These are phyloP conservation scores for Thalassiosira mediterranea DNA, from an alignment of 352 stramenopile species.

Conservation along the genomic window DNA sequence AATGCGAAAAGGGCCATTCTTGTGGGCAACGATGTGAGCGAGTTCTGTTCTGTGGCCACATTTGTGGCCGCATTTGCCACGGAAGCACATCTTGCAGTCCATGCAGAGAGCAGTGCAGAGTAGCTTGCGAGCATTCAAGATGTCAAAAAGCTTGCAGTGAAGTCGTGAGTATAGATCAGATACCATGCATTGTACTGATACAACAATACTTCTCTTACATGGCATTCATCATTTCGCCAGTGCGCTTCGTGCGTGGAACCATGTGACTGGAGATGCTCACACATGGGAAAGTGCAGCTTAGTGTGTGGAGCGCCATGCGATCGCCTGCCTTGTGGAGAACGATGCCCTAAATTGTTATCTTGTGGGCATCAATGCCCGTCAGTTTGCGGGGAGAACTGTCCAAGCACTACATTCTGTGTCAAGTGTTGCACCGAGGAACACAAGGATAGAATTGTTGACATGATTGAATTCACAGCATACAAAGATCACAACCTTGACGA, in stretches of 20 bases:
- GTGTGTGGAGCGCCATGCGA: conserved; percentile 79
- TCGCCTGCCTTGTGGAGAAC: conserved; percentile 54
- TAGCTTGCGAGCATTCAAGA: conserved; percentile 79
- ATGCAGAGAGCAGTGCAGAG: conserved; percentile 73
- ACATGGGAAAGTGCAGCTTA: conserved; percentile 74
- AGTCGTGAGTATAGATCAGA: conserved; percentile 34
- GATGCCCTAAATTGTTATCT: conserved; percentile 70
- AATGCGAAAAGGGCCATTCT: conserved; percentile 57
- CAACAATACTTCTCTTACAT: background rate
- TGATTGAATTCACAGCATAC: conserved; percentile 82
- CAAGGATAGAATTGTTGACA: conserved; percentile 71
- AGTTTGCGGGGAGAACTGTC: conserved; percentile 86
- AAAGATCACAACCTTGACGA: conserved; percentile 79
- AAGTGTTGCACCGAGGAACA: conserved; percentile 67
- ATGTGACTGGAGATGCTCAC: conserved; percentile 85
- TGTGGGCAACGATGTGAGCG: conserved; percentile 84
- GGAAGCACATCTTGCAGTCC: conserved; percentile 69
- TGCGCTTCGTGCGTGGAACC: conserved; percentile 85
- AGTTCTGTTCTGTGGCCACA: conserved; percentile 82
- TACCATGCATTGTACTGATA: background rate
- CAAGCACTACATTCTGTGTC: conserved; percentile 74
- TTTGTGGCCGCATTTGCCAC: conserved; percentile 81
- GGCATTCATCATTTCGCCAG: conserved; percentile 46
- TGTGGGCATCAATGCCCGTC: conserved; percentile 86
- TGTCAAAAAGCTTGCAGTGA: conserved; percentile 67